Conservation (phyloP, 371 early-diverging fungal genomes). For the Zychaea mexicana region DNA sequence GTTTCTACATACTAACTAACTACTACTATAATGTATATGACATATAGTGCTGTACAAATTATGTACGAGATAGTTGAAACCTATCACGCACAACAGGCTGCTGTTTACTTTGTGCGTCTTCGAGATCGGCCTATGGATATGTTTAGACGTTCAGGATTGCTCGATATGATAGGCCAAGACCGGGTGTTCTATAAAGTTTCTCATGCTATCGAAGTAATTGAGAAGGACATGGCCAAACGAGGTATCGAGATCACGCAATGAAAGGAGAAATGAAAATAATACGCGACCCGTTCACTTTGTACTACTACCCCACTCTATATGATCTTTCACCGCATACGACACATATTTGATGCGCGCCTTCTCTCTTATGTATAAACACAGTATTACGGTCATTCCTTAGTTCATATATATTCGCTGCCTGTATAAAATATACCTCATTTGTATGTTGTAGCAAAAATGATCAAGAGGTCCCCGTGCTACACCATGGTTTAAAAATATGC, state of each 20-base stretch:
- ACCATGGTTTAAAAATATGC: no score
- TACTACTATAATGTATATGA: neutral
- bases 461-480: no score
- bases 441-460: no score
- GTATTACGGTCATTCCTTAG: no score
- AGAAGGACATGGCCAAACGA: conserved; percentile 44
- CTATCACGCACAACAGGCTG: conserved; percentile 74
- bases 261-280: neutral
- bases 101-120: conserved; percentile 85
- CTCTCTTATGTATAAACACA: no score
- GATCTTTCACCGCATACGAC: no score
- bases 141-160: conserved; percentile 74
- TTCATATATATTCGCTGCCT: no score
- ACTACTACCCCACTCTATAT: neutral
- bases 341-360: no score
- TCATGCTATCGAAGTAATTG: conserved; percentile 62
- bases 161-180: conserved; percentile 62
- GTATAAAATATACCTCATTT: no score
- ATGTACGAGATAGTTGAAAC: conserved; percentile 86
- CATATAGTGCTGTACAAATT: conserved; percentile 79
- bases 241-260: conserved; percentile 1
- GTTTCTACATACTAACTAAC: no score
- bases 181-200: conserved; percentile 66
- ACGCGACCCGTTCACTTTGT: neutral
- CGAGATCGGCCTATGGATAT: conserved; percentile 63